Percentiles rank a stretch among this genome's conserved stretches.
phyloP scores from a whole-genome alignment of 2,329 filamentous ascomycete genomes.

The Hypoxylon sp. region DNA sequence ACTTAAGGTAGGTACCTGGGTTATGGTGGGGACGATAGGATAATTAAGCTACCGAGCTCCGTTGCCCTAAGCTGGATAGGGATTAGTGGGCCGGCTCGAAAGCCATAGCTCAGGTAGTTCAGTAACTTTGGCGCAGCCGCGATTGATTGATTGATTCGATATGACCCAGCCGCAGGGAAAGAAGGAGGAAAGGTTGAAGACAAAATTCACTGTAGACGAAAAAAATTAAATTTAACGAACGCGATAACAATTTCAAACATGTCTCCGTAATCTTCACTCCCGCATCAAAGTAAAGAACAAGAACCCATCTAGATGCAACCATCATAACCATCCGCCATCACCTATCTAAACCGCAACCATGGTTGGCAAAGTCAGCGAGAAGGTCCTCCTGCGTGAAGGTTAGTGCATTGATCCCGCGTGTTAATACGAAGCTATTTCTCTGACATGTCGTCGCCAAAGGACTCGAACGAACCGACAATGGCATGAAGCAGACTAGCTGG shows the following conservation, averaged over 20 bases:
- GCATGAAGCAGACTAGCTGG: constrained; percentile 96
- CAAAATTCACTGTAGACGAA: constrained; percentile 34
- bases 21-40: constrained; percentile 32
- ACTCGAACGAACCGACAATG: constrained; percentile 96
- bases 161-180: constrained; percentile 36
- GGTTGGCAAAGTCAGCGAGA: constrained; percentile 76
- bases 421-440: constrained; percentile 32
- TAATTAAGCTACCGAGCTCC: constrained; percentile 31
- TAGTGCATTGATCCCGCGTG: constrained; percentile 47
- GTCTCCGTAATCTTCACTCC: constrained; percentile 23
- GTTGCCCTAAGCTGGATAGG: constrained; percentile 19
- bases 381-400: constrained; percentile 75
- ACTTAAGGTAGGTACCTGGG: background rate
- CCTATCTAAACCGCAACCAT: constrained; percentile 57
- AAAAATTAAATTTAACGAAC: constrained; percentile 25
- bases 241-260: constrained; percentile 28
- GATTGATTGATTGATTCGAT: constrained; percentile 41
- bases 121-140: constrained; percentile 30
- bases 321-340: constrained; percentile 26
- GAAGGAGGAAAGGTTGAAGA: constrained; percentile 36
- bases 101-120: constrained; percentile 9
- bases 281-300: constrained; percentile 16
- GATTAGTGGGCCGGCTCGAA: constrained; percentile 28
- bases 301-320: constrained; percentile 25
- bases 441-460: constrained; percentile 67